Percentiles rank a stretch among this genome's conserved stretches.
Conservation (phyloP, 306 rosid species). For the Vigna radiata region DNA sequence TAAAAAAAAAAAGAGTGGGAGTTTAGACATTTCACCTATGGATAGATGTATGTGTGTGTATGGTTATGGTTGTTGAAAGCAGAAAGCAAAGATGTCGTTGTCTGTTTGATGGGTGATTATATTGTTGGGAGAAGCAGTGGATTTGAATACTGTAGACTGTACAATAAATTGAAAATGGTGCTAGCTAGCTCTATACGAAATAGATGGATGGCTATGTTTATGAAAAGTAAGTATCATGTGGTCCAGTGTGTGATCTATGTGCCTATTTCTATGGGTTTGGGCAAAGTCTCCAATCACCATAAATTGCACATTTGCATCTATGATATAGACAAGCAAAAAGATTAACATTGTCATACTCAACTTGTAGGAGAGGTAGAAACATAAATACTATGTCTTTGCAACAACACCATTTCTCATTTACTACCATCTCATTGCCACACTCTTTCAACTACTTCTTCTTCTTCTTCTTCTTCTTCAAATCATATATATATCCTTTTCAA, state of each 20-base stretch:
- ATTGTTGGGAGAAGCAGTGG: conserved; percentile 19
- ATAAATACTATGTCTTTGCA: background rate
- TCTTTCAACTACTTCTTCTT: too few species aligned
- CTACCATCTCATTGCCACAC: too few species aligned
- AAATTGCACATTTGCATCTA: conserved; percentile 41
- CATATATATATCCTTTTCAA: too few species aligned
- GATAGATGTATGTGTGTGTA: too few species aligned
- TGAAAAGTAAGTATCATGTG: conserved; percentile 54
- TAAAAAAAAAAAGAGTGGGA: background rate
- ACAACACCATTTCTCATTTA: too few species aligned
- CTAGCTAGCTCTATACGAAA: conserved; percentile 39
- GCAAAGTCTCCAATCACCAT: conserved; percentile 46
- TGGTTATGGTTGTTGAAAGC: conserved; percentile 24
- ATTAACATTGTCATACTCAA: conserved; percentile 46
- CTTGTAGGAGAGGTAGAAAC: conserved; percentile 24
- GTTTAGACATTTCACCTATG: background rate
- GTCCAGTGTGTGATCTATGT: conserved; percentile 51
- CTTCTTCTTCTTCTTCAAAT: too few species aligned
- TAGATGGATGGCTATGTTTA: conserved; percentile 37
- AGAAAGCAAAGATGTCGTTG: conserved; percentile 37
- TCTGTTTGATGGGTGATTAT: conserved; percentile 18
- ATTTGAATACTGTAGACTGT: conserved; percentile 23
- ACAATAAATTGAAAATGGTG: conserved; percentile 43
- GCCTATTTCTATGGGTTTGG: conserved; percentile 53
- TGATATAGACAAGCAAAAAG: conserved; percentile 47